These are phyloP conservation scores for Prosopis cineraria DNA, from an alignment of 306 rosid genomes.

Conservation along the genomic window DNA sequence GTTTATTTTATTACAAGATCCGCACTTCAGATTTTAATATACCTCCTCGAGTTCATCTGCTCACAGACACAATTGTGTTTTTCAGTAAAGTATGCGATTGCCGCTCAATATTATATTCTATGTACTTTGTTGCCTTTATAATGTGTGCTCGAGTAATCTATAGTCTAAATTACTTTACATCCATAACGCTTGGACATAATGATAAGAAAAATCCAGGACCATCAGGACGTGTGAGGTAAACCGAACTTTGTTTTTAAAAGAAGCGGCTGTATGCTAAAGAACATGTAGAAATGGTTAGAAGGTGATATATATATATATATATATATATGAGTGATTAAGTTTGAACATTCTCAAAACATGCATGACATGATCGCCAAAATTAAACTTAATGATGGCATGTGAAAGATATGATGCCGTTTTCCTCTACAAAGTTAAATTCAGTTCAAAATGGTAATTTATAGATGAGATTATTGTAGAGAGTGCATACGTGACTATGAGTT, in stretches of 20 bases:
- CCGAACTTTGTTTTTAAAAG: conserved; percentile 54
- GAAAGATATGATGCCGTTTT: not conserved
- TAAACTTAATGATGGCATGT: not conserved
- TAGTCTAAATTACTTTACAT: not conserved
- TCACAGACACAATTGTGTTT: conserved; percentile 39
- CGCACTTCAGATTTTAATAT: conserved; percentile 7
- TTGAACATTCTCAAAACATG: not conserved
- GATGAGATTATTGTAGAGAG: not conserved
- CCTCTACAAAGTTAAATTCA: not conserved
- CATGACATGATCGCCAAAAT: not conserved
- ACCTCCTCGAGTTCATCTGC: conserved; percentile 47
- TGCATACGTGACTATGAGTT: not conserved
- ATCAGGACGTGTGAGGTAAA: conserved; percentile 57
- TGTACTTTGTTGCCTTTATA: conserved; percentile 8
- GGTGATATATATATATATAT: conserved; percentile 1
- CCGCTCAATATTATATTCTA: conserved; percentile 26
- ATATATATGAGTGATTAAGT: not conserved
- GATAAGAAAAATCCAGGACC: conserved; percentile 48
- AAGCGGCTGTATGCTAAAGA: conserved; percentile 54
- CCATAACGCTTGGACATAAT: conserved; percentile 34
- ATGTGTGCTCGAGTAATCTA: conserved; percentile 20
- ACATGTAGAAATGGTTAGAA: conserved; percentile 42
- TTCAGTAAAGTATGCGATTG: conserved; percentile 50
- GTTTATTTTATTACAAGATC: conserved; percentile 1
- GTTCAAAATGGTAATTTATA: not conserved